Evolutionary conservation across 179 eudicot genomes (phyloP).

Genomic region (Gypsophila paniculata): DNA sequence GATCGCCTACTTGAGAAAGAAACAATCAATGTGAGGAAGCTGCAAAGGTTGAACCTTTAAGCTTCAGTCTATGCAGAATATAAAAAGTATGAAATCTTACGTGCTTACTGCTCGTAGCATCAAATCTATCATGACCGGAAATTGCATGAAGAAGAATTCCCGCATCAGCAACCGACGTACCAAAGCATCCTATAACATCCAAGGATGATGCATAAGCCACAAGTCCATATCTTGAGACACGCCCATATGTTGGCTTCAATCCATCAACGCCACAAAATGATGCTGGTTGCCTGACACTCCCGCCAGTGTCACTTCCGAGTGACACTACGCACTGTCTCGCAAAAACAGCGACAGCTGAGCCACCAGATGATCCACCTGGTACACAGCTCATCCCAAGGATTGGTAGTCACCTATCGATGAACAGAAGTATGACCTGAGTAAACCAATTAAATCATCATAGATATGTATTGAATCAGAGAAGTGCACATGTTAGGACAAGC

Average conservation of each 20-base stretch:
- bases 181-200: conserved; percentile 95
- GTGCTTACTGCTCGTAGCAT: conserved; percentile 78
- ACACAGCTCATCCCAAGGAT: conserved; percentile 95
- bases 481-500: not conserved
- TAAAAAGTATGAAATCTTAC: conserved; percentile 36
- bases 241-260: conserved; percentile 95
- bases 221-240: conserved; percentile 95
- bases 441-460: conserved; percentile 47
- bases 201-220: conserved; percentile 96
- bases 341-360: conserved; percentile 97
- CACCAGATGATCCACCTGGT: conserved; percentile 99
- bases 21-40: not conserved
- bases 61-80: not conserved
- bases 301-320: conserved; percentile 95
- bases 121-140: conserved; percentile 84
- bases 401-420: conserved; percentile 83
- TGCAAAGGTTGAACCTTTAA: not conserved
- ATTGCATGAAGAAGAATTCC: conserved; percentile 76
- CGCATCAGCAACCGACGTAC: conserved; percentile 93
- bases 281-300: conserved; percentile 98
- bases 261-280: conserved; percentile 99
- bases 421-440: conserved; percentile 75
- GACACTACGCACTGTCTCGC: conserved; percentile 95
- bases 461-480: conserved; percentile 24
- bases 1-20: not conserved